Conservation (phyloP, 2,329 filamentous ascomycete species). For the Alternaria angustiovoidea region DNA sequence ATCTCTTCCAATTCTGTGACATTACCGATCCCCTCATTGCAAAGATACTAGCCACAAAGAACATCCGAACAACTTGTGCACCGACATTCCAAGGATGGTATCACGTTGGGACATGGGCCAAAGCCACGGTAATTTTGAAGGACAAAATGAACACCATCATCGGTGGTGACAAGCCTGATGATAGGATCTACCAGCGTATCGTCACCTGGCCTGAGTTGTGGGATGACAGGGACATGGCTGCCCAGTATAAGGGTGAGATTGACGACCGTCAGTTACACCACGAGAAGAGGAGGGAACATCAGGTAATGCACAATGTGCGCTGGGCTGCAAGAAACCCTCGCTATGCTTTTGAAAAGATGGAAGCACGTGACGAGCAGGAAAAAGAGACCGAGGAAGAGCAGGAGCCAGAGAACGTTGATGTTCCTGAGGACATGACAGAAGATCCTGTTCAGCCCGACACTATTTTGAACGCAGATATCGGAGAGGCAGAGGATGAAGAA, state of each 20-base stretch:
- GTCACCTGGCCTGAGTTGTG: constrained; percentile 45
- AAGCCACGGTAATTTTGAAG: constrained; percentile 87
- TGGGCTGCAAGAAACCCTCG: constrained; percentile 44
- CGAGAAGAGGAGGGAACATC: constrained; percentile 40
- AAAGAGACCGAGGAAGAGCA: constrained; percentile 18
- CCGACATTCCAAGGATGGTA: constrained; percentile 77
- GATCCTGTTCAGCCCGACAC: constrained; percentile 36
- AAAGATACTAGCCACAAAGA: constrained; percentile 69
- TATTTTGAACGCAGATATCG: constrained; percentile 32
- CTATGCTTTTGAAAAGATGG: constrained; percentile 46
- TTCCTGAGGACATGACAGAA: constrained; percentile 44
- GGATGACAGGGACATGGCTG: constrained; percentile 43
- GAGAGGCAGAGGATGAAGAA: constrained; percentile 27
- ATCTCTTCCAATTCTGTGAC: constrained; percentile 94
- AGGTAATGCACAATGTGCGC: constrained; percentile 44
- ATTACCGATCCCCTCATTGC: constrained; percentile 80
- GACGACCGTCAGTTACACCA: constrained; percentile 31
- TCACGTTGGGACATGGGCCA: constrained; percentile 79
- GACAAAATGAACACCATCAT: constrained; percentile 71
- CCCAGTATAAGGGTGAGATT: constrained; percentile 40
- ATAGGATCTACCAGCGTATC: constrained; percentile 43
- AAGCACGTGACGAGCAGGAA: constrained; percentile 17
- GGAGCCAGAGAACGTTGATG: constrained; percentile 32
- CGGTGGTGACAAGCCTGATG: constrained; percentile 42
- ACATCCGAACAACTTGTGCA: constrained; percentile 57